Evolutionary conservation across 1,284 basidiomycete species (phyloP).

Genomic region (Tremellales sp.): DNA sequence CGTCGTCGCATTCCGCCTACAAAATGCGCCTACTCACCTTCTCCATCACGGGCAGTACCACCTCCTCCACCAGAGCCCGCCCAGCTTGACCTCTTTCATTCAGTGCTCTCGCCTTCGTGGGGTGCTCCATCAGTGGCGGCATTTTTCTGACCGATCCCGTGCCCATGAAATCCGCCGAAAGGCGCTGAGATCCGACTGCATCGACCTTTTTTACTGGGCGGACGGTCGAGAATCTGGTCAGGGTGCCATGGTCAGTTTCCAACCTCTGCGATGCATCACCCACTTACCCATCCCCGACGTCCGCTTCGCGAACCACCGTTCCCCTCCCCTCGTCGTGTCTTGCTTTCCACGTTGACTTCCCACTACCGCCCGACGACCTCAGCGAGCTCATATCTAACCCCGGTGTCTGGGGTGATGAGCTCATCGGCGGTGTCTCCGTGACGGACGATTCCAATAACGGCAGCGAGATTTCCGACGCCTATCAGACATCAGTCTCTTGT

Average conservation of each 20-base stretch:
- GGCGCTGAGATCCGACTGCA: conserved; percentile 65
- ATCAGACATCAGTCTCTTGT: conserved; percentile 3
- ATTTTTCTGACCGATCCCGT: conserved; percentile 23
- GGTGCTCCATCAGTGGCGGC: conserved; percentile 13
- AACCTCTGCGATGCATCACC: background rate
- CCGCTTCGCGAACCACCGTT: conserved; percentile 71
- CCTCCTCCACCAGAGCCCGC: conserved; percentile 67
- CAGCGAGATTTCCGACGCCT: conserved; percentile 30
- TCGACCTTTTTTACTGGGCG: conserved; percentile 90
- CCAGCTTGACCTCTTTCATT: conserved; percentile 66
- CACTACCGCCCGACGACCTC: conserved; percentile 25
- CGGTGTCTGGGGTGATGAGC: conserved; percentile 27
- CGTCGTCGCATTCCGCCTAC: background rate
- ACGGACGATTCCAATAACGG: conserved; percentile 27
- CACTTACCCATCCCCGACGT: conserved; percentile 67
- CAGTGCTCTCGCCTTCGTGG: conserved; percentile 10
- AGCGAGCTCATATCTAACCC: conserved; percentile 20
- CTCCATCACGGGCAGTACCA: conserved; percentile 70
- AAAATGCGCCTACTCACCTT: conserved; percentile 54
- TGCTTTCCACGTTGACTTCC: conserved; percentile 54
- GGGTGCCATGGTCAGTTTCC: background rate
- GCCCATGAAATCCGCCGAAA: conserved; percentile 77
- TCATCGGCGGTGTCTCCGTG: conserved; percentile 10
- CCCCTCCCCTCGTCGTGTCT: conserved; percentile 65
- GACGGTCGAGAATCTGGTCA: conserved; percentile 66